These are phyloP conservation scores for Xylaria palmicola DNA, from an alignment of 495 filamentous ascomycete genomes.

Conservation along the genomic window DNA sequence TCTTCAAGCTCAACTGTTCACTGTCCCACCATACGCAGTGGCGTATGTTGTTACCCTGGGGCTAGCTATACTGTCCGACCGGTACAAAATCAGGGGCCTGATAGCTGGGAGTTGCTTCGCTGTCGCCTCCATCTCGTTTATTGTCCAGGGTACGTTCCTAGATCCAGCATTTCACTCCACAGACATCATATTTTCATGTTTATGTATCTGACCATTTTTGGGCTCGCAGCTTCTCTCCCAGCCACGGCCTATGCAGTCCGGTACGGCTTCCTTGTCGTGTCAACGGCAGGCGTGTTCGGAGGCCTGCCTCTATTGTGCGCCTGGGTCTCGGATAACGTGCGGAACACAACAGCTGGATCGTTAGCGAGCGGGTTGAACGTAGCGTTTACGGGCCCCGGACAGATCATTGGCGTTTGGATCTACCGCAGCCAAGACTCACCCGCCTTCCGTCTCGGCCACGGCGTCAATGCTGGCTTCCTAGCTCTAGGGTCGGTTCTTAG, in stretches of 20 bases:
- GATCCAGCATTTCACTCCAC: slow-evolving; percentile 14
- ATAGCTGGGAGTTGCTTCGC: slow-evolving; percentile 11
- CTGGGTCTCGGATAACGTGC: slow-evolving; percentile 20
- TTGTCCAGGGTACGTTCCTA: not conserved
- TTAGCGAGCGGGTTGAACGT: slow-evolving; percentile 23
- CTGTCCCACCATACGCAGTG: slow-evolving; percentile 72
- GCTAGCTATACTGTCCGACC: slow-evolving; percentile 63
- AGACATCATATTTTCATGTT: slow-evolving; percentile 13
- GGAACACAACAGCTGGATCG: slow-evolving; percentile 18
- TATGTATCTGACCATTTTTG: slow-evolving; percentile 13
- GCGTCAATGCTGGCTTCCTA: not conserved
- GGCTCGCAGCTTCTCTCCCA: slow-evolving; percentile 18
- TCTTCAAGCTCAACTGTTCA: slow-evolving; percentile 65
- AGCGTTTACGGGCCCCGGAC: slow-evolving; percentile 20
- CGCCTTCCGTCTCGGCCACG: not conserved
- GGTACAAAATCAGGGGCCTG: slow-evolving; percentile 18
- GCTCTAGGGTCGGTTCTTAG: not conserved
- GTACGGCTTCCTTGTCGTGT: slow-evolving; percentile 22
- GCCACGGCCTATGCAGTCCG: slow-evolving; percentile 14
- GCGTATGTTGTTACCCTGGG: slow-evolving; percentile 66
- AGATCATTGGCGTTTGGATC: slow-evolving; percentile 16
- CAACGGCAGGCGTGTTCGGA: slow-evolving; percentile 20
- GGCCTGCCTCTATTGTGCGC: slow-evolving; percentile 14
- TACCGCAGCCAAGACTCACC: not conserved
- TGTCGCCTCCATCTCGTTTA: slow-evolving; percentile 17